Evolutionary conservation across 2,329 filamentous ascomycete genomes (phyloP), one percentile per base, ranked within the genome.

Genomic region (Trichophyton rubrum): DNA sequence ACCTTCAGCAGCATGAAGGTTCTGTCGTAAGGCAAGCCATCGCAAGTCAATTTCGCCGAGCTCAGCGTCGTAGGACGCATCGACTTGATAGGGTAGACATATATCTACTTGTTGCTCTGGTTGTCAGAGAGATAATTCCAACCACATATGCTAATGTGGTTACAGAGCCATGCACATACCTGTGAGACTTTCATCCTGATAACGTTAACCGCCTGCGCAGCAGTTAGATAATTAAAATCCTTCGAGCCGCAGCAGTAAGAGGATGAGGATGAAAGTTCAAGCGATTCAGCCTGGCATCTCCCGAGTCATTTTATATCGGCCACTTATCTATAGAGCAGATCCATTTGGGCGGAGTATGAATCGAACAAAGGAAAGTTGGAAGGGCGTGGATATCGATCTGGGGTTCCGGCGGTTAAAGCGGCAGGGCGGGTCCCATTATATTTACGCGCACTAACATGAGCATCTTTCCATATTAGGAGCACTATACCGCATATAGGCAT

Each of bases 71-170:
- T 80, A 58, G 81, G 82, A 40, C 84, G 82, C n/a, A 89, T 79
- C 6, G 80, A 85, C 70, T 90, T 90, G 73, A 90, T 85, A 47
- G 87, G 86, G 70, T 90, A 89, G 56, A 87, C 78, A 71, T 85
- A 88, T 40, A 90, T 78, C 82, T 85, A 33, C 45, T 35, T 38
- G 27, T 33, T 38, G 15, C n/a, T 2, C 13, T 8, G 24, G 22
- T 2, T 20, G 20, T 43, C 15, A 43, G 40, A 43, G 40, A n/a
- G 40, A n/a, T 8, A 11, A 2, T 6, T n/a, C 40, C 40, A 43
- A 15, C 7, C n/a, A 17, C n/a, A 43, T 43, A n/a, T 43, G 27
- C 8, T 17, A 20, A 38, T 20, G n/a, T 30, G 7, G 27, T 30
- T 8, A 30, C 27, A 8, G 27, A 30, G 27, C 5, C 27, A 30